A percentile compares a stretch with the other conserved stretches of the same genome.
phyloP scores from a whole-genome alignment of 305 asterid species.

The Fraxinus baroniana region DNA sequence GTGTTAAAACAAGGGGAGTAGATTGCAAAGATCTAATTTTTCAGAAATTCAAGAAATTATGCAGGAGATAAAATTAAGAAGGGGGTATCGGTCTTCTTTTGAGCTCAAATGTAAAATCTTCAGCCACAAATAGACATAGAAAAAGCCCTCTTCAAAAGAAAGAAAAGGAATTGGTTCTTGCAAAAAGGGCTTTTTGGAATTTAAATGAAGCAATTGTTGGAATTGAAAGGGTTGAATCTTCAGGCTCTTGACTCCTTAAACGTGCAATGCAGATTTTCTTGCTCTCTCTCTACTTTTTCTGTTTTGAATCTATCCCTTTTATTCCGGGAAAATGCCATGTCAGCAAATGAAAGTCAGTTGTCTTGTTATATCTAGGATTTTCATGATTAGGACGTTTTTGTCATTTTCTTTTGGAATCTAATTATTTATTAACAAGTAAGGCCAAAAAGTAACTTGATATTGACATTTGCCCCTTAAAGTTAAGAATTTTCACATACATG shows the following conservation, averaged over 20 bases:
- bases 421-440: slow-evolving; percentile 33
- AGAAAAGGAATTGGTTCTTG: slow-evolving; percentile 18
- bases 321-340: slow-evolving; percentile 50
- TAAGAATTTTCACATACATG: not conserved
- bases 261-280: slow-evolving; percentile 37
- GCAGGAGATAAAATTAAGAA: not conserved
- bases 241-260: slow-evolving; percentile 37
- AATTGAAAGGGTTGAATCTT: slow-evolving; percentile 44
- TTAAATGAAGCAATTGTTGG: slow-evolving; percentile 29
- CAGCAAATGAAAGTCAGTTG: slow-evolving; percentile 53
- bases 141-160: slow-evolving; percentile 9
- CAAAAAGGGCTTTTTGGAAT: slow-evolving; percentile 35
- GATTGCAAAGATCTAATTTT: slow-evolving; percentile 14
- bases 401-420: slow-evolving; percentile 31
- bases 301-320: slow-evolving; percentile 29
- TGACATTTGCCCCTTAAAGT: not conserved
- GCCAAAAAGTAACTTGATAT: slow-evolving; percentile 34
- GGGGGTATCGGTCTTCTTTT: not conserved
- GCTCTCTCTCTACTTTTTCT: slow-evolving; percentile 29
- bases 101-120: slow-evolving; percentile 31
- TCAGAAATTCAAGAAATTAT: slow-evolving; percentile 2
- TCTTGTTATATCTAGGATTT: slow-evolving; percentile 28
- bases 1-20: not conserved
- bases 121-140: slow-evolving; percentile 21
- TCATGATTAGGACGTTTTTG: slow-evolving; percentile 52